A percentile compares a stretch with the other conserved stretches of the same genome.
These are phyloP conservation scores for Solanum arcanum DNA, from an alignment of 257 asterid species.

Conservation along the genomic window DNA sequence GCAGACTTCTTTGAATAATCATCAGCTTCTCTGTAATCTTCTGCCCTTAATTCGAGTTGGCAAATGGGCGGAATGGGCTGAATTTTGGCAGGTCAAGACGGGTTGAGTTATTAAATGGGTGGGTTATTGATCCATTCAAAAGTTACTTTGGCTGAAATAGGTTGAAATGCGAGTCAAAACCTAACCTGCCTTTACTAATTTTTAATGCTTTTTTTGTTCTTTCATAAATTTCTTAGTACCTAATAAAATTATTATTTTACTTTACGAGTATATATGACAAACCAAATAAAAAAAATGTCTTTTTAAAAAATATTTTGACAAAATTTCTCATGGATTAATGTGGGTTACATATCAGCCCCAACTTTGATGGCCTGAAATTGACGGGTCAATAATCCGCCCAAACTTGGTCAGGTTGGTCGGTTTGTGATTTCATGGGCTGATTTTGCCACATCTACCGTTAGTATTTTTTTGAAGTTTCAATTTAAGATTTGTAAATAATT, in stretches of 20 bases:
- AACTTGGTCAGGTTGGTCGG: not conserved
- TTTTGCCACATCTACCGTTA: not conserved
- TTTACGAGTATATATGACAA: not conserved
- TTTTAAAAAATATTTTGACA: not conserved
- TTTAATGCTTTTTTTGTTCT: not conserved
- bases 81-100: not conserved
- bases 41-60: not conserved
- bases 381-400: not conserved
- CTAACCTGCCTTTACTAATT: not conserved
- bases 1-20: not conserved
- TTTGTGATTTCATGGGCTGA: not conserved
- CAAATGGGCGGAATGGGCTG: not conserved
- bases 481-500: not conserved
- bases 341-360: not conserved
- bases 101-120: not conserved
- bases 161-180: not conserved
- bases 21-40: not conserved
- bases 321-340: not conserved
- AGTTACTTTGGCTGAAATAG: not conserved
- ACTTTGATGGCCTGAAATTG: not conserved
- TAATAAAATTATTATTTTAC: not conserved
- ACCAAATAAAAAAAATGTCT: not conserved
- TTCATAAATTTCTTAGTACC: accelerated
- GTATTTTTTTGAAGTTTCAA: not conserved
- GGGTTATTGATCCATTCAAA: not conserved